Conservation (phyloP, 2,329 filamentous ascomycete species). For the Anisogramma anomala region DNA sequence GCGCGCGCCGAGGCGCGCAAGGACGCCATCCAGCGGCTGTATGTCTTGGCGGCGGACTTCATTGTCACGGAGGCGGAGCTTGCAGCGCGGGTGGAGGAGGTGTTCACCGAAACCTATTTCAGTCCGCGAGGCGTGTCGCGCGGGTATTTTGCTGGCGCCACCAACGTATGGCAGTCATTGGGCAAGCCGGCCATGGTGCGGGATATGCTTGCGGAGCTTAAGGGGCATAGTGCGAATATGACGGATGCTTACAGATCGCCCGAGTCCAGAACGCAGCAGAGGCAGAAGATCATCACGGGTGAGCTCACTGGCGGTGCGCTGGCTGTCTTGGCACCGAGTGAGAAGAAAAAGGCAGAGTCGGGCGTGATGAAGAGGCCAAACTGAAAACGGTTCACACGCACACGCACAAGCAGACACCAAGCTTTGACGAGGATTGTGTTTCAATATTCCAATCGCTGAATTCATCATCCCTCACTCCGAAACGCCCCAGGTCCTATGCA, state of each 20-base stretch:
- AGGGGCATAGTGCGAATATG: constrained; percentile 23
- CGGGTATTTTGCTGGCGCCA: constrained; percentile 18
- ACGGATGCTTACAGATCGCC: constrained; percentile 27
- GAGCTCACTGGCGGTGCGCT: constrained; percentile 45
- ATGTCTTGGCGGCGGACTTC: constrained; percentile 78
- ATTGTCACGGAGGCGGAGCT: constrained; percentile 75
- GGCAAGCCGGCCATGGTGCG: constrained; percentile 34
- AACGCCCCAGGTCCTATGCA: constrained; percentile 17
- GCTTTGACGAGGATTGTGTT: constrained; percentile 7
- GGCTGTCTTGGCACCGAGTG: constrained; percentile 7
- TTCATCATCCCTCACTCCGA: constrained; percentile 13
- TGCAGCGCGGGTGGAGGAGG: constrained; percentile 56
- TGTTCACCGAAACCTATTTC: constrained; percentile 59
- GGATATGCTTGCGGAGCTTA: constrained; percentile 31
- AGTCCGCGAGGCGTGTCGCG: constrained; percentile 27
- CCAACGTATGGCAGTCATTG: constrained; percentile 43
- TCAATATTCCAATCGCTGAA: constrained; percentile 16
- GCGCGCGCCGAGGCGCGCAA: constrained; percentile 48
- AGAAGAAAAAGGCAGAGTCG: not conserved
- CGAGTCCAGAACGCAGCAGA: no score
- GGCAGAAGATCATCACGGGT: constrained; percentile 45
- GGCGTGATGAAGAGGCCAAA: not conserved
- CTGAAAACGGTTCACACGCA: not conserved
- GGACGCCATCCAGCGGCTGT: constrained; percentile 72
- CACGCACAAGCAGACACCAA: not conserved